These are phyloP conservation scores for Selaginella tamariscina DNA, from an alignment of 75 land plant species.

Conservation along the genomic window DNA sequence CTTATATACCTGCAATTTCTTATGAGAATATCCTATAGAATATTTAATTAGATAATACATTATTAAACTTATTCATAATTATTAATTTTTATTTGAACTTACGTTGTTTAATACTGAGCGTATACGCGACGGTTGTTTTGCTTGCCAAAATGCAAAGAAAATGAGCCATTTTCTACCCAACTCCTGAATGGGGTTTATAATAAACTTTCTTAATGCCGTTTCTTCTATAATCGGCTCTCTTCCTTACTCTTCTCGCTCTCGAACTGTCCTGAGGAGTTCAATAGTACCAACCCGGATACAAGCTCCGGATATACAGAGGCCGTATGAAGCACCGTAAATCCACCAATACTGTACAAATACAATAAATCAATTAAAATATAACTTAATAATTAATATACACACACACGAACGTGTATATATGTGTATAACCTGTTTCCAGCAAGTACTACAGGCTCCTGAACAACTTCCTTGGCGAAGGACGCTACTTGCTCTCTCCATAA, in stretches of 20 bases:
- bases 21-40: not conserved
- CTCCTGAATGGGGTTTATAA: slow-evolving; percentile 69
- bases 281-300: slow-evolving; percentile 59
- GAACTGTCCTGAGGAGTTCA: slow-evolving; percentile 94
- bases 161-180: slow-evolving; percentile 45
- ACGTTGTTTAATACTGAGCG: slow-evolving; percentile 78
- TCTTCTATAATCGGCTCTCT: slow-evolving; percentile 28
- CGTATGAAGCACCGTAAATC: slow-evolving; percentile 72
- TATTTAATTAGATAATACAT: not conserved
- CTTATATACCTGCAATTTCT: slow-evolving; percentile 52
- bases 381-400: too few species aligned
- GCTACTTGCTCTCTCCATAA: slow-evolving; percentile 88
- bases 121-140: slow-evolving; percentile 81
- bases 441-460: slow-evolving; percentile 67
- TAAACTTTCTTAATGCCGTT: slow-evolving; percentile 32
- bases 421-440: slow-evolving; percentile 66
- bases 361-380: not conserved
- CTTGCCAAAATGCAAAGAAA: slow-evolving; percentile 88
- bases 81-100: too few species aligned
- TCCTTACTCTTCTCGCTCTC: slow-evolving; percentile 24
- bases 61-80: too few species aligned
- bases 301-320: slow-evolving; percentile 63
- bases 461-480: slow-evolving; percentile 76
- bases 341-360: slow-evolving; percentile 64
- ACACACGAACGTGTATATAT: too few species aligned